phyloP scores from a whole-genome alignment of 441 rosid species.

The Flueggea neowawraea region DNA sequence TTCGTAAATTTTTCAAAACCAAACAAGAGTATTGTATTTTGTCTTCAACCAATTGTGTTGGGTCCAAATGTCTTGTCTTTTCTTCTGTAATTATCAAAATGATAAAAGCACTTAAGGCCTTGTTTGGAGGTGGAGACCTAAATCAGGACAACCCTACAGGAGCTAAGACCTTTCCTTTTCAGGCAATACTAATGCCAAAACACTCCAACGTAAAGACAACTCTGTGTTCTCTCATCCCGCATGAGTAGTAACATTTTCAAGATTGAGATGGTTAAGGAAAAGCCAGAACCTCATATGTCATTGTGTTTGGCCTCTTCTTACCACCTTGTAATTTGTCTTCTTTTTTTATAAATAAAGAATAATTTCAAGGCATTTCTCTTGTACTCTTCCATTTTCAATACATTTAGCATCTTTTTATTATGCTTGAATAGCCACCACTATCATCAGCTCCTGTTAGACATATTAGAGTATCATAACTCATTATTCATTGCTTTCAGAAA shows the following conservation, averaged over 20 bases:
- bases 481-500: neutral
- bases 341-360: neutral
- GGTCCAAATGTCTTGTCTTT: neutral
- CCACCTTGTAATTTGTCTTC: neutral
- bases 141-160: neutral
- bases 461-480: neutral
- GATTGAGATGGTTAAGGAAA: slow-evolving; percentile 11
- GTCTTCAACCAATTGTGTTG: neutral
- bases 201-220: neutral
- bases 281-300: slow-evolving; percentile 3
- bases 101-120: too few species aligned
- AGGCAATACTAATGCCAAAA: neutral
- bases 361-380: neutral
- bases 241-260: slow-evolving; percentile 8
- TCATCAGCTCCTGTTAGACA: neutral
- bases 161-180: neutral
- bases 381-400: slow-evolving; percentile 9
- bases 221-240: neutral
- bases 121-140: too few species aligned
- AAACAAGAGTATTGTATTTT: too few species aligned
- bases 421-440: slow-evolving; percentile 14
- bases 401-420: slow-evolving; percentile 15
- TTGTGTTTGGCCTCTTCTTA: neutral
- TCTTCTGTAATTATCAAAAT: too few species aligned
- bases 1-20: too few species aligned